A percentile compares a stretch with the other conserved stretches of the same genome.
Evolutionary conservation across 2,329 filamentous ascomycete species (phyloP).

Genomic region (Ophiostoma sp.): DNA sequence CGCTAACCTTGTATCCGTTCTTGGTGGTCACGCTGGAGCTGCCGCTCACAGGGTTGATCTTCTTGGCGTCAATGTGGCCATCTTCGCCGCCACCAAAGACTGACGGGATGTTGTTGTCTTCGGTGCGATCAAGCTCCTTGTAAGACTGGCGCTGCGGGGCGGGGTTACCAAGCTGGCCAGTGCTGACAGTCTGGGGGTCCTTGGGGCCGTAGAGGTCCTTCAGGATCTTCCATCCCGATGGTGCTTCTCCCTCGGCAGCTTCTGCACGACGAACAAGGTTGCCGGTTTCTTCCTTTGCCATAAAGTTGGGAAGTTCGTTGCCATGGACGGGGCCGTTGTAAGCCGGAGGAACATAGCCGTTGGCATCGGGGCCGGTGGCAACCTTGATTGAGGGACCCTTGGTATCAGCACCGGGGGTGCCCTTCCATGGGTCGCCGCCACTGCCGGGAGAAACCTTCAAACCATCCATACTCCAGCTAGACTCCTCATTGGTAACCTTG

Average conservation of each 20-base stretch:
- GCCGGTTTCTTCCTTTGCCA: not conserved
- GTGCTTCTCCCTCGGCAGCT: not conserved
- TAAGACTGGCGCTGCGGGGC: not conserved
- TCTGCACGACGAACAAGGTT: not conserved
- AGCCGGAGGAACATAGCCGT: not conserved
- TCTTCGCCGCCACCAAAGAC: not conserved
- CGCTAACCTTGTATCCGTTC: not conserved
- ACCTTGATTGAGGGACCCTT: not conserved
- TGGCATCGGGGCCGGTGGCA: not conserved
- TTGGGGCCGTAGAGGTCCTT: not conserved
- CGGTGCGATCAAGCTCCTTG: not conserved
- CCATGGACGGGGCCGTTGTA: not conserved
- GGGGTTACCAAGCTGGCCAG: not conserved
- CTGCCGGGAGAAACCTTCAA: not conserved
- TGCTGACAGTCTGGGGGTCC: slow-evolving; percentile 8
- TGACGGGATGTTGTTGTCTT: not conserved
- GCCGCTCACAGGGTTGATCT: slow-evolving; percentile 4
- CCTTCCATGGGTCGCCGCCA: not conserved
- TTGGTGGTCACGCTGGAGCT: not conserved
- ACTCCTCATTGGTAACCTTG: not conserved
- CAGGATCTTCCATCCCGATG: not conserved
- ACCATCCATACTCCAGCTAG: not conserved
- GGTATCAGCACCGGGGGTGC: not conserved
- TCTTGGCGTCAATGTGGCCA: not conserved
- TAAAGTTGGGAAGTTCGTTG: not conserved